phyloP scores from a whole-genome alignment of 2,329 filamentous ascomycete genomes.

The Aspergillus viridinutans region DNA sequence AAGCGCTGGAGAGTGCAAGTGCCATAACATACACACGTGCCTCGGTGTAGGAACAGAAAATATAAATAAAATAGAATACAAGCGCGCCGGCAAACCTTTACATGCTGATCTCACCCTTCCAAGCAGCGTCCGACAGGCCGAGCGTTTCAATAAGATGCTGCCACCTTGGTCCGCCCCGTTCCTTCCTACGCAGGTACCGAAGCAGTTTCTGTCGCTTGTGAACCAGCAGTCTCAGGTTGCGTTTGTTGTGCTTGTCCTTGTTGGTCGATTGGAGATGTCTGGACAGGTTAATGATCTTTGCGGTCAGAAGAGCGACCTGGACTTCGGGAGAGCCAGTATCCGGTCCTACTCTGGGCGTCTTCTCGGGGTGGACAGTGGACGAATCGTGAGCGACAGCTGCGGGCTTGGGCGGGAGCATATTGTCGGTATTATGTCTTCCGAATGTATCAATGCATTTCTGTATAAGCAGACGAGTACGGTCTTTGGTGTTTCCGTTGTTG shows the following conservation, averaged over 20 bases:
- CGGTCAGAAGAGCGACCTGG: constrained; percentile 92
- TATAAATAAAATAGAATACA: constrained; percentile 12
- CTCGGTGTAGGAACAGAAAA: constrained; percentile 7
- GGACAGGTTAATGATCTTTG: constrained; percentile 82
- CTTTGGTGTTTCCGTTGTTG: constrained; percentile 70
- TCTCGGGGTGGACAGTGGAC: constrained; percentile 33
- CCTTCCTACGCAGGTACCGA: constrained; percentile 80
- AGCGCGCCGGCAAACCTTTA: constrained; percentile 37
- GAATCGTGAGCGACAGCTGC: constrained; percentile 42
- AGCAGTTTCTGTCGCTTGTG: constrained; percentile 87
- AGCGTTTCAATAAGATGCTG: constrained; percentile 77
- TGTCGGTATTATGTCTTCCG: constrained; percentile 85
- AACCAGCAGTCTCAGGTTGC: constrained; percentile 78
- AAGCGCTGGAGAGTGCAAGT: constrained; percentile 1
- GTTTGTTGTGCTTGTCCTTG: constrained; percentile 91
- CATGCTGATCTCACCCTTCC: constrained; percentile 82
- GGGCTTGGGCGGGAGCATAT: constrained; percentile 58
- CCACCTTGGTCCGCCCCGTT: constrained; percentile 88
- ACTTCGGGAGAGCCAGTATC: constrained; percentile 96
- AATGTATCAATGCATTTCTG: constrained; percentile 81
- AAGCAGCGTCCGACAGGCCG: constrained; percentile 81
- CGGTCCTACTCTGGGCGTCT: constrained; percentile 69
- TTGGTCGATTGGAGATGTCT: constrained; percentile 66
- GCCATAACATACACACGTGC: constrained; percentile 16
- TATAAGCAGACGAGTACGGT: constrained; percentile 76